Evolutionary conservation across 352 stramenopile species (phyloP).

Genomic region (Plasmopara halstedii): DNA sequence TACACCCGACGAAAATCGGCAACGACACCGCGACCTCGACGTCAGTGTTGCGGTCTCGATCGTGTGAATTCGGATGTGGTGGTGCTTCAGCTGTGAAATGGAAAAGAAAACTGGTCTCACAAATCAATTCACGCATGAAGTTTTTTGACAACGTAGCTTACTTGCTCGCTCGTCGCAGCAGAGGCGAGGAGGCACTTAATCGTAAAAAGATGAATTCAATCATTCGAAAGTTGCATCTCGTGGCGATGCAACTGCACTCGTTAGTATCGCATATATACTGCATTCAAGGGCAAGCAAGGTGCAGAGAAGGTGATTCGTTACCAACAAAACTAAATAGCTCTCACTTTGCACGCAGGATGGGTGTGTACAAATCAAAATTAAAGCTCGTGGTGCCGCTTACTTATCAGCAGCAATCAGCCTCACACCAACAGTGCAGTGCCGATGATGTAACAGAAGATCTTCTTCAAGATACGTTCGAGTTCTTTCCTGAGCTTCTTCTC

Average conservation of each 20-base stretch:
- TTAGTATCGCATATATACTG: slow-evolving; percentile 67
- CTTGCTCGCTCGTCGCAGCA: slow-evolving; percentile 49
- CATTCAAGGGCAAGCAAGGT: slow-evolving; percentile 35
- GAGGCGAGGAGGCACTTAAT: slow-evolving; percentile 50
- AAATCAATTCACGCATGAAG: slow-evolving; percentile 77
- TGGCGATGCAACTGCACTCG: slow-evolving; percentile 68
- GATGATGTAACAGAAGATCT: slow-evolving; percentile 40
- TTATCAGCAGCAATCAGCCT: slow-evolving; percentile 22
- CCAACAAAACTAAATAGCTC: slow-evolving; percentile 58
- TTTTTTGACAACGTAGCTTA: slow-evolving; percentile 71
- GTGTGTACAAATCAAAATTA: slow-evolving; percentile 58
- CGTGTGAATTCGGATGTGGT: slow-evolving; percentile 50
- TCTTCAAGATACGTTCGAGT: slow-evolving; percentile 52
- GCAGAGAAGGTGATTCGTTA: slow-evolving; percentile 51
- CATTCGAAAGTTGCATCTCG: slow-evolving; percentile 69
- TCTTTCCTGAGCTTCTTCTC: slow-evolving; percentile 59
- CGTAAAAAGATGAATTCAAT: slow-evolving; percentile 82
- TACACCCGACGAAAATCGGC: slow-evolving; percentile 25
- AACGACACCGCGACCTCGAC: slow-evolving; percentile 9
- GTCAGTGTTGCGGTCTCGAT: slow-evolving; percentile 1
- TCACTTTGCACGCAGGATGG: slow-evolving; percentile 69
- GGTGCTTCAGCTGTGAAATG: slow-evolving; percentile 44
- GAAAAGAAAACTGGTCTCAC: slow-evolving; percentile 62
- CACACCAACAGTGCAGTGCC: slow-evolving; percentile 15
- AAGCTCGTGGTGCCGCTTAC: slow-evolving; percentile 54